These are phyloP conservation scores for Oryza brachyantha DNA, from an alignment of 176 grass and related monocot species.

Conservation along the genomic window DNA sequence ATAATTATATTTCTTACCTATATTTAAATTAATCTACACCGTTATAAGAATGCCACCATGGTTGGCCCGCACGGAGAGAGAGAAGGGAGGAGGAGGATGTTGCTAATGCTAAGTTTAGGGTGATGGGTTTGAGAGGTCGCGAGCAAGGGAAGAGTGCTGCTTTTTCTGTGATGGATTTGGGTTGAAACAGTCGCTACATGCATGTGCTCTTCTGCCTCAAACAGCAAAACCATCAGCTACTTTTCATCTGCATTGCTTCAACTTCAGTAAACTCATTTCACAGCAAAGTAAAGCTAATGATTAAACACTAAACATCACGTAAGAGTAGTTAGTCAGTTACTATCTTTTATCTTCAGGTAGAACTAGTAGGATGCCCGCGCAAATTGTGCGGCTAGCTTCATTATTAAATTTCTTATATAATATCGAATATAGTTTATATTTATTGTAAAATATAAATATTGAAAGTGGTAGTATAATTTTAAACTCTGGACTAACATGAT, in stretches of 20 bases:
- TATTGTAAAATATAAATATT: too few relatives aligned
- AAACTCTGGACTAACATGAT: too few relatives aligned
- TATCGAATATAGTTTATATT: too few relatives aligned
- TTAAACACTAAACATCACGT: background rate
- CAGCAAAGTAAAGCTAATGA: background rate
- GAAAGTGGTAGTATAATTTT: too few relatives aligned
- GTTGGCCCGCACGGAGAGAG: constrained; percentile 27
- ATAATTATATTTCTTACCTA: too few relatives aligned
- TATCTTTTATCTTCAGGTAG: background rate
- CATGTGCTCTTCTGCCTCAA: background rate
- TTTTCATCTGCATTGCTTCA: constrained; percentile 9
- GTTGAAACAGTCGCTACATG: constrained; percentile 26
- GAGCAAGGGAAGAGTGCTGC: background rate
- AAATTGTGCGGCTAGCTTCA: too few relatives aligned
- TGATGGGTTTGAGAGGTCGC: constrained; percentile 27
- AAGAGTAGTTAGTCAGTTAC: background rate
- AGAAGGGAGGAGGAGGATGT: too few relatives aligned
- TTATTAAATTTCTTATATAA: too few relatives aligned
- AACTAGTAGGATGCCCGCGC: too few relatives aligned
- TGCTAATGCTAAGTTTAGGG: constrained; percentile 30
- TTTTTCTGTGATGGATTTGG: background rate
- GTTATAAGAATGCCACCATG: constrained; percentile 29
- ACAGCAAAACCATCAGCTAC: background rate
- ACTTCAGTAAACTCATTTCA: background rate
- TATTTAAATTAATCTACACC: too few relatives aligned